These are phyloP conservation scores for Pulveroboletus ravenelii DNA, from an alignment of 768 basidiomycete genomes.

Conservation along the genomic window DNA sequence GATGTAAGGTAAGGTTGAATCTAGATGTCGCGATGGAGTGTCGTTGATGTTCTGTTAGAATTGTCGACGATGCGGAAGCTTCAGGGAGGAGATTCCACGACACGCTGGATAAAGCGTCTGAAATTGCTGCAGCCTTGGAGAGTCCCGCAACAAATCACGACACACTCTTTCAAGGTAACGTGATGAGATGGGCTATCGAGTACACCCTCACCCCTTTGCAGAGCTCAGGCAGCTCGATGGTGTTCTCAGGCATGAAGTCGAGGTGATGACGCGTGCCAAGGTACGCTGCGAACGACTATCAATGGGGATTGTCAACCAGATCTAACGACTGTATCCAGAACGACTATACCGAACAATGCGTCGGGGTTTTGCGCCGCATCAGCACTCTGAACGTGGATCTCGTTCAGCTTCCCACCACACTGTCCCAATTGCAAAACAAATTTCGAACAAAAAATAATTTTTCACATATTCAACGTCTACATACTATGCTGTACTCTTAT, in stretches of 20 bases:
- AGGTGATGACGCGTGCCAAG: conserved; percentile 51
- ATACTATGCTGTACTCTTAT: conserved; percentile 89
- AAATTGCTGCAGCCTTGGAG: conserved; percentile 48
- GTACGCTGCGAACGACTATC: conserved; percentile 27
- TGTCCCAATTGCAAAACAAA: conserved; percentile 64
- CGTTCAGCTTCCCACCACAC: conserved; percentile 60
- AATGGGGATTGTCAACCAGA: not conserved
- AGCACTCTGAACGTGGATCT: conserved; percentile 79
- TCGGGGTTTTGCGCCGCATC: conserved; percentile 68
- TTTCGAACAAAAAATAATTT: conserved; percentile 80
- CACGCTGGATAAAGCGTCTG: conserved; percentile 50
- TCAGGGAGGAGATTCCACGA: conserved; percentile 57
- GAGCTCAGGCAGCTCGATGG: conserved; percentile 63
- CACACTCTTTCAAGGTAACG: conserved; percentile 47
- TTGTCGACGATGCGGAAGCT: conserved; percentile 56
- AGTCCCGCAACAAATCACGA: conserved; percentile 51
- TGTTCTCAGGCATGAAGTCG: conserved; percentile 58
- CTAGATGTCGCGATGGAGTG: not conserved
- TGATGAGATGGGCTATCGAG: not conserved
- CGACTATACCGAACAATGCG: conserved; percentile 60
- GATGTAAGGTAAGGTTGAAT: conserved; percentile 40
- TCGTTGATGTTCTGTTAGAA: conserved; percentile 32
- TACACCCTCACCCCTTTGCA: conserved; percentile 22
- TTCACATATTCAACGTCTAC: conserved; percentile 84
- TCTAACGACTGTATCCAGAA: conserved; percentile 46